Conservation (phyloP, 495 filamentous ascomycete species). For the Aspergillus wentii region DNA sequence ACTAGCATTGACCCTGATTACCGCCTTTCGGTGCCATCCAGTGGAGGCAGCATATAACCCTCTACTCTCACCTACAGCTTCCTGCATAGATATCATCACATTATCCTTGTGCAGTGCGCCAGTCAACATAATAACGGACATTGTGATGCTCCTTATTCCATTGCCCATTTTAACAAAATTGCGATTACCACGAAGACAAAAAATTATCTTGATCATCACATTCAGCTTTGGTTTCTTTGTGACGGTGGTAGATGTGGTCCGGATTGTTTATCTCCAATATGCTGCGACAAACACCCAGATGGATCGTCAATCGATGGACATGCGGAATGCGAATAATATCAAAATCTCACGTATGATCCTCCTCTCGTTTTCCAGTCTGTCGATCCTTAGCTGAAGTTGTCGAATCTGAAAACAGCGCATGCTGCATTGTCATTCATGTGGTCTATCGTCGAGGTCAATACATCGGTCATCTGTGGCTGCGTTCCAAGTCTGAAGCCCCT, state of each 20-base stretch:
- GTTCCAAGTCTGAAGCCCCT: constrained; percentile 87
- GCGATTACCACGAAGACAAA: constrained; percentile 76
- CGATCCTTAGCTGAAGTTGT: too few species aligned
- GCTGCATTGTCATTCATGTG: constrained; percentile 85
- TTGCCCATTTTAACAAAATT: constrained; percentile 83
- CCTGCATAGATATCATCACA: constrained; percentile 71
- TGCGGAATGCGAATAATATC: constrained; percentile 23
- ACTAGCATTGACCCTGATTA: constrained; percentile 72
- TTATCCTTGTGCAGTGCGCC: constrained; percentile 80
- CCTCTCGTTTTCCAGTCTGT: not conserved
- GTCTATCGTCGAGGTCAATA: constrained; percentile 86
- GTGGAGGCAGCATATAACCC: constrained; percentile 55
- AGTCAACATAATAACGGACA: constrained; percentile 77
- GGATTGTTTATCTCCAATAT: constrained; percentile 83
- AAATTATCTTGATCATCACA: constrained; percentile 74
- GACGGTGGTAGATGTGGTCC: constrained; percentile 78
- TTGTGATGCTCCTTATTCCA: constrained; percentile 74
- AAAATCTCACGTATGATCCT: constrained; percentile 51
- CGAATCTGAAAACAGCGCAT: too few species aligned
- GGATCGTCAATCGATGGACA: constrained; percentile 24
- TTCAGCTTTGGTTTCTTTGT: constrained; percentile 84
- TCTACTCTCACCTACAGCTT: constrained; percentile 31
- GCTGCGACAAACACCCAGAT: constrained; percentile 45
- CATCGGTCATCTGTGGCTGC: constrained; percentile 82
- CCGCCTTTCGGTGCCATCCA: constrained; percentile 82